phyloP scores from a whole-genome alignment of 2,329 filamentous ascomycete species.

The Fusarium multiceps region DNA sequence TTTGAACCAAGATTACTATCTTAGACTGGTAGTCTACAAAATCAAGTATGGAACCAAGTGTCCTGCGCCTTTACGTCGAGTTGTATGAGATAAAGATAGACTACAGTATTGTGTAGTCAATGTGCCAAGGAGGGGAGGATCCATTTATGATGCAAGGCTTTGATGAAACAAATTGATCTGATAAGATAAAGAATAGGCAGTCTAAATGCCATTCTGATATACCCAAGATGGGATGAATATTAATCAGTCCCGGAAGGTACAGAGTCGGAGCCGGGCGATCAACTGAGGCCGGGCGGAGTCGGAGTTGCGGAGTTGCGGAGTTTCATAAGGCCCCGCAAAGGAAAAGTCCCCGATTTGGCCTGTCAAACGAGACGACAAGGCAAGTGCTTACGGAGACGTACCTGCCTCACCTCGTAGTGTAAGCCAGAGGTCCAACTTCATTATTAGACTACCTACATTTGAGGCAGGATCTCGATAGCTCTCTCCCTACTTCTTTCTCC shows the following conservation, averaged over 20 bases:
- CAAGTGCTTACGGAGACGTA: conserved; percentile 17
- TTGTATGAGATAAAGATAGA: not conserved
- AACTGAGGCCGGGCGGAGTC: conserved; percentile 33
- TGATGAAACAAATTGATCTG: conserved; percentile 2
- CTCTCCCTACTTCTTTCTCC: conserved; percentile 10
- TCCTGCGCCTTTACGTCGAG: not conserved
- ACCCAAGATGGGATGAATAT: not conserved
- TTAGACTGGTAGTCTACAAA: not conserved
- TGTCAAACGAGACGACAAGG: conserved; percentile 27
- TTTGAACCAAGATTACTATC: not conserved
- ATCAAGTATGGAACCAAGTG: not conserved
- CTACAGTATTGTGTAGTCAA: not conserved
- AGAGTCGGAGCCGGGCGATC: conserved; percentile 43
- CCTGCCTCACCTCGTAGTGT: not conserved
- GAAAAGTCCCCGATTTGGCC: conserved; percentile 29
- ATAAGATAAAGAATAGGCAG: conserved; percentile 21
- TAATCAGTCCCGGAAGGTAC: not conserved
- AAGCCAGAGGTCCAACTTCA: not conserved
- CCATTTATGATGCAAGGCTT: not conserved
- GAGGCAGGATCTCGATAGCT: not conserved
- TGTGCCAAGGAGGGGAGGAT: not conserved
- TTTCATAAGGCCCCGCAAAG: conserved; percentile 28
- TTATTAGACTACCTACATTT: not conserved
- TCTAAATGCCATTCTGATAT: conserved; percentile 1
- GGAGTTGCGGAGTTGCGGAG: conserved; percentile 49